Evolutionary conservation across 2,329 filamentous ascomycete species (phyloP).

Genomic region (Coniochaeta ligniaria): DNA sequence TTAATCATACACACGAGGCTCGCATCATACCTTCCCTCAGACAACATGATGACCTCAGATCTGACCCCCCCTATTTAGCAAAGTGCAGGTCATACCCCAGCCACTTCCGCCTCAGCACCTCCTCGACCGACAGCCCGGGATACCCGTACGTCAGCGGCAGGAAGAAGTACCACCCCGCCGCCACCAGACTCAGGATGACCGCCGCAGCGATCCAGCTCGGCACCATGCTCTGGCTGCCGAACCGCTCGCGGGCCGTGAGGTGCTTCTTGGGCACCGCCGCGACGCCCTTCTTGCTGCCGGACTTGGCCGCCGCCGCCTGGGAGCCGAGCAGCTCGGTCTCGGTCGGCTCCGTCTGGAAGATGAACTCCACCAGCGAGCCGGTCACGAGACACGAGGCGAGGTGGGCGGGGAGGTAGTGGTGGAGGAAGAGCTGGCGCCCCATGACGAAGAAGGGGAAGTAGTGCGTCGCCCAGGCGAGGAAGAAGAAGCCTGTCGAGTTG

Average conservation of each 20-base stretch:
- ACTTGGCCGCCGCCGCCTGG: slow-evolving; percentile 24
- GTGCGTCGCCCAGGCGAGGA: slow-evolving; percentile 94
- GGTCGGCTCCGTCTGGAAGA: slow-evolving; percentile 82
- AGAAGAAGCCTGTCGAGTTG: slow-evolving; percentile 98
- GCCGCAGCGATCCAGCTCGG: slow-evolving; percentile 71
- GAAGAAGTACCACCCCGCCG: slow-evolving; percentile 87
- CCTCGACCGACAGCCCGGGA: slow-evolving; percentile 72
- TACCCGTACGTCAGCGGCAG: slow-evolving; percentile 92
- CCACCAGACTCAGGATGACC: slow-evolving; percentile 60
- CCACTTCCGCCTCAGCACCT: slow-evolving; percentile 86
- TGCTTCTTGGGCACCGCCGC: slow-evolving; percentile 48
- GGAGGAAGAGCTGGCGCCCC: slow-evolving; percentile 95
- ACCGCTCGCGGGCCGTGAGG: slow-evolving; percentile 72
- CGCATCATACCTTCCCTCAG: neutral
- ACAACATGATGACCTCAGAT: neutral
- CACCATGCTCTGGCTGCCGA: slow-evolving; percentile 69
- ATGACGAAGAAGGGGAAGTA: slow-evolving; percentile 98
- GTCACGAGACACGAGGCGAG: slow-evolving; percentile 85
- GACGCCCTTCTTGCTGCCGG: slow-evolving; percentile 44
- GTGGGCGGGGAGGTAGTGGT: slow-evolving; percentile 95
- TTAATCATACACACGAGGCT: too few species aligned
- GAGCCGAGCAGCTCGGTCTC: slow-evolving; percentile 46
- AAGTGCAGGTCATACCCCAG: slow-evolving; percentile 96
- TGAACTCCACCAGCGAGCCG: slow-evolving; percentile 86
- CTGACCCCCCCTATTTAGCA: slow-evolving; percentile 60